Evolutionary conservation across 257 asterid species (phyloP), one percentile per base, ranked within the genome.

Genomic region (Nicotiana tabacum): DNA sequence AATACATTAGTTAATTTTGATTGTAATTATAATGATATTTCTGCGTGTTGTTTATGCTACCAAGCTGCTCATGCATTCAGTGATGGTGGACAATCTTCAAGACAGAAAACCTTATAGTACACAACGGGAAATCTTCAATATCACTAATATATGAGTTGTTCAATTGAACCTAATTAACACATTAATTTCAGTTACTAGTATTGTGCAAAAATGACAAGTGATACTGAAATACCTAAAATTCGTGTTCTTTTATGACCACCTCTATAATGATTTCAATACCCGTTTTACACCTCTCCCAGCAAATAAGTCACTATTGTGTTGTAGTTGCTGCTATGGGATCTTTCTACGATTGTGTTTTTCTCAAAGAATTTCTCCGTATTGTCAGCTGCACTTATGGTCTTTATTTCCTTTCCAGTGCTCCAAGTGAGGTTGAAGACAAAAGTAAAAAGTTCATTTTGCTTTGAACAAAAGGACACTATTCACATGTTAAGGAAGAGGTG

Each of bases 131-230:
- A 83, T 81, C 8, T 84, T 90, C 48, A 77, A 55, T 10, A 65
- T 89, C 2, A 89, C 89, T 1, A 90, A 89, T 83, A 85, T 86
- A 85, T 86, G 33, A 92, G 94, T 9, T 90, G 94, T 55, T 89
- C 90, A 0, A 86, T 79, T 5, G 90, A 92, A 1, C 92, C 89
- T 3, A 90, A 90, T 80, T 37, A 90, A 89, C 82, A 84, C 94
- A 0, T 79, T 83, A 76, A 43, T 81, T 9, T 88, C 92, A n/a
- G 46, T 87, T 69, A 84, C 83, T 68, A 84, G 85, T 87, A 85
- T 89, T 10, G 33, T 89, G 46, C 24, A 0, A n/a, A 24, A 9
- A 3, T 18, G 9, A 8, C 3, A 10, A 11, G 8, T 11, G 56
- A 48, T 48, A 48, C 2, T 48, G 4, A 68, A 35, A 68, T 17